phyloP scores from a whole-genome alignment of 345 rosid genomes.

The Pelargonium nanum region DNA sequence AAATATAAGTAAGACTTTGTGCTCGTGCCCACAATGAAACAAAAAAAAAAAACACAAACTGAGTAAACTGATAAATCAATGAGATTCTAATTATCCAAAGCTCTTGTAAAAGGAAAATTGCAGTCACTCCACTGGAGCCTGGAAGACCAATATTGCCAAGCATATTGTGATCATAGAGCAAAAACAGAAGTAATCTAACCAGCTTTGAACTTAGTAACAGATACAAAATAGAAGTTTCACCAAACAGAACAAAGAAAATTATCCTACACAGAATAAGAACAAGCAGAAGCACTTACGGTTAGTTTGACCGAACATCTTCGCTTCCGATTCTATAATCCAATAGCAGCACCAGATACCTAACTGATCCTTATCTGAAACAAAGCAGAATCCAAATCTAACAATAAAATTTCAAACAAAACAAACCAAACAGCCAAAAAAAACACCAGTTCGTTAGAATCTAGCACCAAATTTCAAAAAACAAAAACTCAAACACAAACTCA shows the following conservation, averaged over 20 bases:
- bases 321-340: not conserved
- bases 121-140: not conserved
- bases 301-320: constrained; percentile 7
- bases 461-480: not conserved
- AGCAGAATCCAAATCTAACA: not conserved
- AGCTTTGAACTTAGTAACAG: no score
- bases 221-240: not conserved
- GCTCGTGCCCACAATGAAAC: no score
- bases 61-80: not conserved
- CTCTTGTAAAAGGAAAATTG: not conserved
- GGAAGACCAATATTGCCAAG: not conserved
- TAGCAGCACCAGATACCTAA: not conserved
- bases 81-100: not conserved
- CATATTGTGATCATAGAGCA: not conserved
- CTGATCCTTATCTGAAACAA: not conserved
- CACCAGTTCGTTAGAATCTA: not conserved
- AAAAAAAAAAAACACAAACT: not conserved
- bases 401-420: not conserved
- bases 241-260: not conserved
- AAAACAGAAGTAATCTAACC: no score
- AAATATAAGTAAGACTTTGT: no score
- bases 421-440: not conserved
- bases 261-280: not conserved
- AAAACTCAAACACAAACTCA: no score
- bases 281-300: constrained; percentile 8